Evolutionary conservation across 805 yeast genomes (phyloP).

Genomic region (Candida tammaniensis): DNA sequence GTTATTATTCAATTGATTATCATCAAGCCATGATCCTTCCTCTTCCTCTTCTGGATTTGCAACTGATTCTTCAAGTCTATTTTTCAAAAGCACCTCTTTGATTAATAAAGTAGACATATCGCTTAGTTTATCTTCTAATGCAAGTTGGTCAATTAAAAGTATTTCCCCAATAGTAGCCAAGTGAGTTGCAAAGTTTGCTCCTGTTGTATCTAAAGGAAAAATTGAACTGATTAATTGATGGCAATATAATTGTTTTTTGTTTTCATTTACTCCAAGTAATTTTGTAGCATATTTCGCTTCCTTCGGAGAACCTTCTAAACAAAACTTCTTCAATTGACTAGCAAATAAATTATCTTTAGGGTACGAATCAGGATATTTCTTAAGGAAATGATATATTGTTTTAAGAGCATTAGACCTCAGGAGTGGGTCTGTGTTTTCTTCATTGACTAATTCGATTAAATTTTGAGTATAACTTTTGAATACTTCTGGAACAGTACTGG

Average conservation of each 20-base stretch:
- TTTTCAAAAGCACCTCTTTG: constrained; percentile 54
- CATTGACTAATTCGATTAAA: constrained; percentile 38
- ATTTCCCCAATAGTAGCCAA: constrained; percentile 61
- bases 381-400: constrained; percentile 58
- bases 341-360: constrained; percentile 44
- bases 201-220: constrained; percentile 48
- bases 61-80: neutral
- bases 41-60: constrained; percentile 40
- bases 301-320: constrained; percentile 49
- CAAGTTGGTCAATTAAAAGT: constrained; percentile 44
- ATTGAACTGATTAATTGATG: constrained; percentile 37
- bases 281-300: constrained; percentile 68
- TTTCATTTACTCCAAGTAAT: constrained; percentile 46
- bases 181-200: constrained; percentile 48
- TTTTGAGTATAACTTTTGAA: constrained; percentile 57
- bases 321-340: constrained; percentile 44
- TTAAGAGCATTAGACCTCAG: constrained; percentile 44
- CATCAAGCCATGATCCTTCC: constrained; percentile 11
- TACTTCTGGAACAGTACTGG: constrained; percentile 59
- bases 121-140: constrained; percentile 51
- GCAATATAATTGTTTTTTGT: constrained; percentile 39
- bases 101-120: constrained; percentile 61
- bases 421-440: constrained; percentile 9
- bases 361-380: constrained; percentile 47
- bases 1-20: neutral